Base-by-base conservation (phyloP, 108 stramenopile species). In the Nitzschia palea region DNA sequence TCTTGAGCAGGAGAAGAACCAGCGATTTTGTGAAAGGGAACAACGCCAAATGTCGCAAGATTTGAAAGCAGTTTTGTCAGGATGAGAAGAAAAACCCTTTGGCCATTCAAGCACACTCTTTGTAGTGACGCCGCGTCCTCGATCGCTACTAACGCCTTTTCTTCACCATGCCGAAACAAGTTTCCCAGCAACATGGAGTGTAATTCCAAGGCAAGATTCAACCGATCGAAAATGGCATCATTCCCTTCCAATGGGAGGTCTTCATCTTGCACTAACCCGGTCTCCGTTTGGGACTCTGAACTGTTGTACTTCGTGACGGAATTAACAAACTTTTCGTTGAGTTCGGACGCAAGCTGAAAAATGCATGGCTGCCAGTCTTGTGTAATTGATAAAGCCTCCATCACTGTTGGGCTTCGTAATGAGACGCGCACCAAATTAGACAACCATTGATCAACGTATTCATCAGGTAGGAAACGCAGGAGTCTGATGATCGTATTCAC, bases 91-190 rank as follows among this genome's bases (percentile, higher is more conserved):
- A 89, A 87, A n/a, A 90, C 80, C 22, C 84, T 81, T 26, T 73
- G 70, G 12, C 93, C 93, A 61, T 90, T 90, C 20, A 84, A 74
- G 55, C 82, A 85, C 3, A 83, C 77, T 9, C 93, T 44, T 59
- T 94, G 84, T n/a, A 94, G 55, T 3, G 89, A 89, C 34, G 88
- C 87, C 8, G 88, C 82, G 27, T 81, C 68, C 64, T 94, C 93
- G 9, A 94, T 61, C 18, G 89, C 80, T 34, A 77, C 55, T 25
- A 86, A 69, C 9, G 87, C 78, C 65, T 85, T 80, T 4, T 93
- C 88, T 9, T 75, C 83, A n/a, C 83, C 85, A 70, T 81, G 68
- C 54, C 93, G 76, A 51, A 94, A 47, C n/a, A 74, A 60, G 57
- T 89, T 78, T 4, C 84, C 89, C 10, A 94, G 74, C 18, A 94